Evolutionary conservation across 768 basidiomycete genomes (phyloP).

Genomic region (Gautieria morchelliformis): DNA sequence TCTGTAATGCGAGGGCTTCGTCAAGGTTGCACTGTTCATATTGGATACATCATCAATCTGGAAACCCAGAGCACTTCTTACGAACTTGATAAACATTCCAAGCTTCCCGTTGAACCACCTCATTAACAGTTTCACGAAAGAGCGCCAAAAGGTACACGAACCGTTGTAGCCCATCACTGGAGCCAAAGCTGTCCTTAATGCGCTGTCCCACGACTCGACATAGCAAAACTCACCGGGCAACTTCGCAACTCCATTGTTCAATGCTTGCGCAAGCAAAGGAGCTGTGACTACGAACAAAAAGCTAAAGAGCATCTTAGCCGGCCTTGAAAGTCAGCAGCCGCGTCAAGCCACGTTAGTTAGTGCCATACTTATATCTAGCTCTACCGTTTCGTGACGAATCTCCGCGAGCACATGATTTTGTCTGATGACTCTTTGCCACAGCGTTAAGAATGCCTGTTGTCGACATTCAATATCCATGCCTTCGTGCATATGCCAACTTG

Average conservation of each 20-base stretch:
- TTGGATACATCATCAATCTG: neutral
- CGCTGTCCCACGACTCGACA: neutral
- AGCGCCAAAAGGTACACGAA: conserved; percentile 20
- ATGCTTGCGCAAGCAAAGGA: conserved; percentile 1
- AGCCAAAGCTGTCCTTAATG: neutral
- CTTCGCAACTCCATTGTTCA: conserved; percentile 22
- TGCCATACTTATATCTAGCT: neutral
- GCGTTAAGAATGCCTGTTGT: neutral
- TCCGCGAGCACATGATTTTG: neutral
- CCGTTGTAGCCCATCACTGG: conserved; percentile 58
- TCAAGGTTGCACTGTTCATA: conserved; percentile 44
- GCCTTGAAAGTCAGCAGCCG: neutral
- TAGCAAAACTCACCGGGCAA: conserved; percentile 23
- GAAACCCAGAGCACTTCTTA: neutral
- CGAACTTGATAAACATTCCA: conserved; percentile 63
- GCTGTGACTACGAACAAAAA: neutral
- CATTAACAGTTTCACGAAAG: conserved; percentile 1
- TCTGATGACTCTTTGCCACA: neutral
- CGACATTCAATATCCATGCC: neutral
- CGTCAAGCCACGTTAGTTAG: neutral
- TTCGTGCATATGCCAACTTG: neutral
- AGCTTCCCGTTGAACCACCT: conserved; percentile 26
- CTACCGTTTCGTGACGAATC: too few species aligned
- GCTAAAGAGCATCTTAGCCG: neutral
- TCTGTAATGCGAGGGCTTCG: conserved; percentile 40